Evolutionary conservation across 441 rosid genomes (phyloP).

Genomic region (Gossypium trilobum): DNA sequence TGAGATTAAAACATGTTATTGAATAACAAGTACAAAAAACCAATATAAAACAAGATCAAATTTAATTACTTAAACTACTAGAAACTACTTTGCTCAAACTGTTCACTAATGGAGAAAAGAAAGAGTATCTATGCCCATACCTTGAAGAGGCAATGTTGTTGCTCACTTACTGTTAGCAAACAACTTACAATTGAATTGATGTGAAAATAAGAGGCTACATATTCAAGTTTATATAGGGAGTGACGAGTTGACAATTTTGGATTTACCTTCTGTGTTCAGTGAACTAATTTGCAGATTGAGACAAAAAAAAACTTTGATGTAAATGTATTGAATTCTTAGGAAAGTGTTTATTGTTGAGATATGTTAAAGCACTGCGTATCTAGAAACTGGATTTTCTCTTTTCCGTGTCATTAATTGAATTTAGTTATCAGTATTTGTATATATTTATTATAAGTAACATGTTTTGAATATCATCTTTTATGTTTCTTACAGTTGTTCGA

Average conservation of each 20-base stretch:
- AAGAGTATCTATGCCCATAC: too few relatives aligned
- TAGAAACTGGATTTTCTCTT: not conserved
- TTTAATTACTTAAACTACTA: not conserved
- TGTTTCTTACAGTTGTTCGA: not conserved
- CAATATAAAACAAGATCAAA: not conserved
- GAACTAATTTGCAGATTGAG: not conserved
- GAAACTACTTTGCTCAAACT: too few relatives aligned
- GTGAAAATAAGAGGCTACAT: not conserved
- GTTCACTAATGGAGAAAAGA: too few relatives aligned
- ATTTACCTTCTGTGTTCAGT: not conserved
- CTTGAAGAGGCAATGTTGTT: too few relatives aligned
- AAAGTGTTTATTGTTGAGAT: not conserved
- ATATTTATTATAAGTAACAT: not conserved
- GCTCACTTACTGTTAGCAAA: not conserved
- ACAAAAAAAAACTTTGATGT: not conserved
- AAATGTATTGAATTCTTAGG: not conserved
- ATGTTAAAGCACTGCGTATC: not conserved
- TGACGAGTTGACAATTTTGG: not conserved
- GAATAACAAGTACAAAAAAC: not conserved
- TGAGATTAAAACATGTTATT: not conserved
- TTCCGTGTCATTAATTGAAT: not conserved
- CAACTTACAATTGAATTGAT: too few relatives aligned
- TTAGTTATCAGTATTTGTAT: not conserved
- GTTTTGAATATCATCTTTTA: too few relatives aligned
- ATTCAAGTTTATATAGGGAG: not conserved